phyloP scores from a whole-genome alignment of 2,329 filamentous ascomycete genomes.

The Trichoderma sp. region DNA sequence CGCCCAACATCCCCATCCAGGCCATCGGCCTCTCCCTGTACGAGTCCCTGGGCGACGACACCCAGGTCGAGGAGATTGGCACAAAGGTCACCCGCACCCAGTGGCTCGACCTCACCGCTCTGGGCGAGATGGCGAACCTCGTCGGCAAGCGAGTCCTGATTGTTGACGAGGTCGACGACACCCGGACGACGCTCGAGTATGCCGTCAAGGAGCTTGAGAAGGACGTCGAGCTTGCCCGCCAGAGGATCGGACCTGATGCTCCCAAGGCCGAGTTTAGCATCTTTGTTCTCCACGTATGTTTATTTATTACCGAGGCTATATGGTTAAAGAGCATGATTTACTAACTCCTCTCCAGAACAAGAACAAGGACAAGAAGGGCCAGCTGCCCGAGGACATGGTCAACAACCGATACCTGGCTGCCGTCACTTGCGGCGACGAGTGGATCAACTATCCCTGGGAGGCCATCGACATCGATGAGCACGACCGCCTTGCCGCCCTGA shows the following conservation, averaged over 20 bases:
- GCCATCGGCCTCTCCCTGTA: conserved; percentile 97
- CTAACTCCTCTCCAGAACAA: conserved; percentile 66
- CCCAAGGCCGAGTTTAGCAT: conserved; percentile 84
- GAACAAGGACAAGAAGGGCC: conserved; percentile 93
- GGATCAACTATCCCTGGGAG: conserved; percentile 99
- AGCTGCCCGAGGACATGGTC: conserved; percentile 75
- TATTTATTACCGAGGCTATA: background rate
- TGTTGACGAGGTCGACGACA: conserved; percentile 95
- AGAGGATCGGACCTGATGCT: conserved; percentile 63
- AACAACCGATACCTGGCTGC: conserved; percentile 78
- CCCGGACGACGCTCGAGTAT: conserved; percentile 89
- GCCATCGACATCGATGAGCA: conserved; percentile 92
- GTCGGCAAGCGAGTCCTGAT: conserved; percentile 90
- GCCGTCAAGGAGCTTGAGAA: conserved; percentile 91
- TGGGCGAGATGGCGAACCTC: conserved; percentile 81
- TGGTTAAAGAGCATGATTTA: background rate
- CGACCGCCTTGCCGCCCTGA: conserved; percentile 68
- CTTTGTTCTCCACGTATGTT: conserved; percentile 84
- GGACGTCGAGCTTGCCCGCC: conserved; percentile 80
- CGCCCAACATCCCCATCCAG: conserved; percentile 96
- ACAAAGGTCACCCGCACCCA: conserved; percentile 97
- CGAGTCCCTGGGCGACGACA: conserved; percentile 67
- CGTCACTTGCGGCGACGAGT: conserved; percentile 85
- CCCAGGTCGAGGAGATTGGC: conserved; percentile 67
- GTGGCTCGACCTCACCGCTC: conserved; percentile 88